Percentiles rank a stretch among this genome's conserved stretches.
phyloP scores from a whole-genome alignment of 2,329 filamentous ascomycete genomes.

The Colletotrichum australisinense region DNA sequence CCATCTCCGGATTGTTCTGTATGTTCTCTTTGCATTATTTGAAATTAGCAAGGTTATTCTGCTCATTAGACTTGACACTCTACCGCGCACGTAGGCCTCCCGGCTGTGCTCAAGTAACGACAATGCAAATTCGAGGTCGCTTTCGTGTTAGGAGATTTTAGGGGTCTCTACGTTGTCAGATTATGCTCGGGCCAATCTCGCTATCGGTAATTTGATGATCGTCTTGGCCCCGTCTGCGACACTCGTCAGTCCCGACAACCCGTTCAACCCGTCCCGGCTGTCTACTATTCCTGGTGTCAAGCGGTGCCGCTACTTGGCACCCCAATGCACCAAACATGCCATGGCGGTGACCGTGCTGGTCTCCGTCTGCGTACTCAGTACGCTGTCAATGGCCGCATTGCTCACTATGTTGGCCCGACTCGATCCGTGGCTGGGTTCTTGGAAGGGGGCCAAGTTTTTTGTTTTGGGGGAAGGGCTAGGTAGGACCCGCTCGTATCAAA shows the following conservation, averaged over 20 bases:
- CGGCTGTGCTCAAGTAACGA: neutral
- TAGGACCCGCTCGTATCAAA: slow-evolving; percentile 14
- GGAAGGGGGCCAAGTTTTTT: neutral
- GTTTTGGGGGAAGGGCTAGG: neutral
- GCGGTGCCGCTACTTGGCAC: neutral
- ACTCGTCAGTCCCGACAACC: neutral
- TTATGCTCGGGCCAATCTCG: neutral
- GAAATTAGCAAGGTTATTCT: neutral
- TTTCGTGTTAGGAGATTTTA: slow-evolving; percentile 4
- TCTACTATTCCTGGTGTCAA: neutral
- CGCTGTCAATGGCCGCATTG: neutral
- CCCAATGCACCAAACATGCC: neutral
- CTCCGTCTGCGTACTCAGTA: neutral
- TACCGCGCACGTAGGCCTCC: neutral
- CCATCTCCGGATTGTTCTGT: neutral
- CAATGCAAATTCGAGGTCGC: neutral
- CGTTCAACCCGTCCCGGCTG: neutral
- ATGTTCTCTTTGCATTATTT: neutral
- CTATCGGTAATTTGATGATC: slow-evolving; percentile 20
- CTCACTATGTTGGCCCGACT: neutral
- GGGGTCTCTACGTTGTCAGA: neutral
- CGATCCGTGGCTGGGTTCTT: neutral
- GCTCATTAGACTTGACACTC: neutral
- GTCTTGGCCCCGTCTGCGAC: neutral
- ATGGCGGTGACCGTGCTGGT: slow-evolving; percentile 10